Percentiles rank a stretch among this genome's conserved stretches.
Conservation (phyloP, 257 asterid species). For the Capsicum pubescens region DNA sequence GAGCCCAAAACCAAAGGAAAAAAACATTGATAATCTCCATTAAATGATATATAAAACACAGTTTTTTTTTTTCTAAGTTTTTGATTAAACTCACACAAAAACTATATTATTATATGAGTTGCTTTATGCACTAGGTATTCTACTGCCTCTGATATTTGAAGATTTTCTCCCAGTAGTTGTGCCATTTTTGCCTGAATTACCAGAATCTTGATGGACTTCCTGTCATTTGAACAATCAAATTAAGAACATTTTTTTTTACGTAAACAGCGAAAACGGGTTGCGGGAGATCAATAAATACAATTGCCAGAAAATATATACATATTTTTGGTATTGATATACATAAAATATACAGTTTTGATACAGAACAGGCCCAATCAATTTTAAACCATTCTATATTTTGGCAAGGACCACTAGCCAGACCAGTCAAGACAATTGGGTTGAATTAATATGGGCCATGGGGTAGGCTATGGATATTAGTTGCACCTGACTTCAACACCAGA, state of each 20-base stretch:
- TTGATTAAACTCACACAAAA: not conserved
- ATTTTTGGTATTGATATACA: no score
- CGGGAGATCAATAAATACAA: not conserved
- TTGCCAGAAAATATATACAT: no score
- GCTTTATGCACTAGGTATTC: not conserved
- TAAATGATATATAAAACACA: not conserved
- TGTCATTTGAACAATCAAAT: not conserved
- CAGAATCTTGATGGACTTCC: slow-evolving; percentile 14
- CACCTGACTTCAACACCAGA: not conserved
- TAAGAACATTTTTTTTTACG: not conserved
- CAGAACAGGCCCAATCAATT: no score
- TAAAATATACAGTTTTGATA: no score
- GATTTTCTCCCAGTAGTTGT: slow-evolving; percentile 21
- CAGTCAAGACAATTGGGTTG: not conserved
- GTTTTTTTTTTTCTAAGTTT: not conserved
- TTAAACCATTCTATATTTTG: not conserved
- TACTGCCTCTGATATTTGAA: slow-evolving; percentile 27
- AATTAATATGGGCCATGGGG: not conserved
- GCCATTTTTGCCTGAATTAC: slow-evolving; percentile 21
- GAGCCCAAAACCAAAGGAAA: not conserved
- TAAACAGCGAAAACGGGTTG: not conserved
- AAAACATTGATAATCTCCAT: not conserved
- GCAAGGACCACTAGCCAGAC: not conserved
- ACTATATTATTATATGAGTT: not conserved
- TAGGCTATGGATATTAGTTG: not conserved